Conservation (phyloP, 1,139 yeast genomes). For the Kodamaea plutei region DNA sequence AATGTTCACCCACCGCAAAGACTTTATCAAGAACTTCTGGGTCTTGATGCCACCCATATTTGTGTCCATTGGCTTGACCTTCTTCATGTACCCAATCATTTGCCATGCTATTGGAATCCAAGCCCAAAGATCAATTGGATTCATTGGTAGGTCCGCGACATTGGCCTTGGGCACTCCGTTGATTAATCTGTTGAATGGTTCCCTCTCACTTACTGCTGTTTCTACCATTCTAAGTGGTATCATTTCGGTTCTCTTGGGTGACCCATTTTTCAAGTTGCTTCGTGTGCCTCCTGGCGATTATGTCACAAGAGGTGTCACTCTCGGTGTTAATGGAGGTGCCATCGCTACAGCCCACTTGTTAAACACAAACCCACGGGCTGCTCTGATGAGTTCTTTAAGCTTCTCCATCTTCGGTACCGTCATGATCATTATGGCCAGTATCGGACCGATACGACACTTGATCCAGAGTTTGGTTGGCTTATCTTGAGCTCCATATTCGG, state of each 20-base stretch:
- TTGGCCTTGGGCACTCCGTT: conserved; percentile 77
- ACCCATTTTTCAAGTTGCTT: conserved; percentile 39
- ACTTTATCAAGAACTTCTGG: conserved; percentile 55
- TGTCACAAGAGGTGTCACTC: conserved; percentile 69
- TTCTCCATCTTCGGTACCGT: conserved; percentile 71
- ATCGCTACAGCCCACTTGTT: conserved; percentile 75
- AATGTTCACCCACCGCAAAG: conserved; percentile 70
- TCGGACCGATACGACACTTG: conserved; percentile 31
- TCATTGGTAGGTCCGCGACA: conserved; percentile 78
- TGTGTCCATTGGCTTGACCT: conserved; percentile 53
- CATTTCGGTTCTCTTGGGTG: conserved; percentile 69
- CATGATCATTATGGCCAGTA: conserved; percentile 66
- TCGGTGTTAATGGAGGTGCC: conserved; percentile 79
- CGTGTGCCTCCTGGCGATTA: conserved; percentile 60
- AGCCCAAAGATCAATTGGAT: conserved; percentile 60
- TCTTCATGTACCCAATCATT: conserved; percentile 65
- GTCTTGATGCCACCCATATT: conserved; percentile 58
- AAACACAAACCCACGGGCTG: conserved; percentile 71
- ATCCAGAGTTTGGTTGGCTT: conserved; percentile 28
- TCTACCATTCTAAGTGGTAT: conserved; percentile 78
- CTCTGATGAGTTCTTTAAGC: conserved; percentile 69
- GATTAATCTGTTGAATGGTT: conserved; percentile 60
- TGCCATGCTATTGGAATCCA: conserved; percentile 64
- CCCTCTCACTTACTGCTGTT: conserved; percentile 70
- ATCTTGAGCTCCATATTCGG: conserved; percentile 70